Evolutionary conservation across 164 flowering plant genomes (phyloP), one percentile per base, ranked within the genome.

Genomic region (Paratinospora sagittata): DNA sequence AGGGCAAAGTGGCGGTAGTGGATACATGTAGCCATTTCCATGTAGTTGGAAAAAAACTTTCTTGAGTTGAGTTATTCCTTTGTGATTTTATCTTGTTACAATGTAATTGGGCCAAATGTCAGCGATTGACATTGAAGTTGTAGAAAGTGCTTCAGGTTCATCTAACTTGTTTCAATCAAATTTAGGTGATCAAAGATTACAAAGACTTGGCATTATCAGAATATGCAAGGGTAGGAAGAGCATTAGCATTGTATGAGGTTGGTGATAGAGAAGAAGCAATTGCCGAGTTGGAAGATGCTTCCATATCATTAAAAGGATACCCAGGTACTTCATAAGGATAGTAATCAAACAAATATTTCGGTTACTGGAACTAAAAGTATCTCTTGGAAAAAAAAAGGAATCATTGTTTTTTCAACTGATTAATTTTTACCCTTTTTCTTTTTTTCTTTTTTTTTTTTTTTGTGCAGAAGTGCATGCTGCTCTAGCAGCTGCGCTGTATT

Each of bases 281-380:
- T 68, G 81, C 85, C 16, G 92, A 86, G 74, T 82, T 88, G 92
- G 92, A 88, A 68, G 92, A 88, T 77, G 89, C 86, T 79, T 88
- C 90, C 23, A 81, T 86, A 65, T 85, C 92, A 63, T 78, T 86
- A 16, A 86, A 86, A 73, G 92, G 92, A 65, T 86, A 86, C 79
- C 92, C 89, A 73, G 87, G 90, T 88, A 77, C 6, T 21, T 66
- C 9, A 27, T 30, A 30, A 30, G 33, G 30, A 61, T 24, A 24
- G 34, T 16, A 30, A 24, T 24, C 8, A 61, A 27, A 24, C 14
- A 61, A 26, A 26, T 24, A 12, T 61, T 26, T 61, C 34, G 8
- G 10, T 30, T 61, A 61, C 36, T 3, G 34, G 24, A 8, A 55
- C 57, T 49, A 49, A 23, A 60, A 60, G 6, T 16, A 8, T 52